Evolutionary conservation across 192 early-diverging fungal species (phyloP), one percentile per base, ranked within the genome.

Genomic region (Jimgerdemannia flammicorona): DNA sequence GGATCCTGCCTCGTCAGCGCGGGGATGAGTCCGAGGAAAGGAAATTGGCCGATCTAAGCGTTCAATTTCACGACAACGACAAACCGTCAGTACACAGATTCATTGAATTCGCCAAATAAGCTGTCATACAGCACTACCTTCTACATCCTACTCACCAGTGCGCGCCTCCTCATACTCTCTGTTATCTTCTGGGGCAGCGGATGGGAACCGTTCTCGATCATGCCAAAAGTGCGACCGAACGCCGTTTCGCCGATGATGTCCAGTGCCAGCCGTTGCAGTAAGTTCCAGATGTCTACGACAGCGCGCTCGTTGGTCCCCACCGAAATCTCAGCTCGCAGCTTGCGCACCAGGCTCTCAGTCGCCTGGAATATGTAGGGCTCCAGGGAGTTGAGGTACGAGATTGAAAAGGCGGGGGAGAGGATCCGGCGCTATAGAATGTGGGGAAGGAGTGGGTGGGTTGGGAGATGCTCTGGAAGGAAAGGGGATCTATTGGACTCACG

Each of bases 211-310:
- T 77, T 81, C 69, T 85, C 78, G 18, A 88, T 59, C 79, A 88
- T 84, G 29, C 81, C 70, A 65, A 88, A 88, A 4, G 84, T 72
- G 40, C 76, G 65, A 2, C 87, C 87, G 74, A 88, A 88, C 7
- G 86, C 86, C 0, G 82, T 81, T 29, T 81, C 79, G 3, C 87
- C 86, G 39, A 86, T 85, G 18, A 77, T 72, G 77, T 85, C 85
- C 10, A 87, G 66, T 3, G 87, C 72, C 3, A 80, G 59, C 14
- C 77, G 59, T 59, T 84, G 77, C 20, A 72, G 68, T 20, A 84
- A 67, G 4, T 70, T 65, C 72, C 83, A 80, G 67, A 85, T 77
- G 42, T 87, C 81, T 9, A 87, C 18, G 4, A 66, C 43, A 4
- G 75, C 73, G 49, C 42, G 40, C 18, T 67, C 66, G 59, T 82